Base-by-base conservation (phyloP, 73 alveolate genomes). In the Stentor roeselii region DNA sequence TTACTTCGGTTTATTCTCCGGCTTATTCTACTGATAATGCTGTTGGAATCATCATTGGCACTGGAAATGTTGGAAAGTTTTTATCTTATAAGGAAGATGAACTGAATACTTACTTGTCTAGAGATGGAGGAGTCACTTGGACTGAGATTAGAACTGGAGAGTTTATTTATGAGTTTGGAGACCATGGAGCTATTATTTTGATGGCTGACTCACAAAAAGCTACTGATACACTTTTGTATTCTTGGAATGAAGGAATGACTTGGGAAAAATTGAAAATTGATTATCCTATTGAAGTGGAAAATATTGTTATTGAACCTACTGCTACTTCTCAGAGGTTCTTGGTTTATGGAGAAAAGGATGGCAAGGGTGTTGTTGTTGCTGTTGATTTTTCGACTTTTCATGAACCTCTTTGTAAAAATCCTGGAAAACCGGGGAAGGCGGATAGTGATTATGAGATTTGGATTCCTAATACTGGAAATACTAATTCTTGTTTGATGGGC, bases 91-190 rank as follows among this genome's bases (percentile, higher is more conserved):
- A 83, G 83, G 84, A 76, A 4, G 96, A 92, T 82, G 89, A 92
- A 86, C 61, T 87, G 67, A 91, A 91, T 77, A 96, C 99, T 58
- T 96, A 91, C 86, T 60, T 96, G 3, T 92, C 98, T 30, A 91
- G 99, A 42, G 98, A 95, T 77, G 99, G 99, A 3, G 99, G 99
- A 0, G 91, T 93, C 36, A 90, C 96, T 34, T 96, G 99, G 99
- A 60, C 60, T 11, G 98, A 96, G 83, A 88, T 95, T 39, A 88
- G 74, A 59, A 94, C 94, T 39, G 98, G 98, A 32, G 87, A 97
- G 32, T 92, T 85, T 85, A 92, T 95, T 59, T 94, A 90, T 82
- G 98, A 93, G 83, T 85, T 94, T 31, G 99, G 99, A 2, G 98
- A 97, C 89, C 98, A 96, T 78, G 99, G 99, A 21, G 99, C 98